Evolutionary conservation across 768 basidiomycete species (phyloP), one percentile per base, ranked within the genome.

Genomic region (Sarcomyxa edulis): DNA sequence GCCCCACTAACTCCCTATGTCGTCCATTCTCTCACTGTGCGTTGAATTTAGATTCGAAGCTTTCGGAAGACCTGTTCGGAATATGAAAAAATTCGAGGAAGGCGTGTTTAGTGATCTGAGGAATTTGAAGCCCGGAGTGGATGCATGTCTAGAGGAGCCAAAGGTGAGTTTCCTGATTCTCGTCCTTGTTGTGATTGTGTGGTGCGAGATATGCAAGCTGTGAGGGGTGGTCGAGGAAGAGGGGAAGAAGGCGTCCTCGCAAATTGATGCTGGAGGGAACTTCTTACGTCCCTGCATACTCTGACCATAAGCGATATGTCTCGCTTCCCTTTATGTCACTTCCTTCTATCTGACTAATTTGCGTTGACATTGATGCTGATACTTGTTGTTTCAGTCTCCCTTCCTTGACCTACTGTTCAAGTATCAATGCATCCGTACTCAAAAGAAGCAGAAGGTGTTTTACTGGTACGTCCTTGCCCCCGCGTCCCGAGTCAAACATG

Each of bases 401-500:
- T 94, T 97, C 64, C 71, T 97, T 12, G 94, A 97, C 50, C 72
- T 94, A 19, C 65, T 97, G 7, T 96, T 96, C 78, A 93, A 94
- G 60, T 93, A 88, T 51, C 91, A 94, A 56, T 95, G 93, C 57
- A 96, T 97, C 48, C 80, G 94, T 26, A 97, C 94, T 1, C 94
- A 97, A 59, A 97, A 96, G 74, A 97, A 96, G 66, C 94, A 95
- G 66, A 93, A 97, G 60, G 94, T 97, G n/a, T 97, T 96, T 55
- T 96, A 89, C 59, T 97, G 94, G 93, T 89, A 48, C 39, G 82
- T 66, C 18, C 18, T 11, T 38, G 22, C 42, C 45, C 12, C 39
- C 35, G 30, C 19, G n/a, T 14, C 3, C 31, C n/a, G 6, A 31
- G n/a, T n/a, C n/a, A n/a, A n/a, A n/a, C n/a, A n/a, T n/a, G n/a